Evolutionary conservation across 1,139 yeast genomes (phyloP).

Genomic region (Geotrichum restrictum): DNA sequence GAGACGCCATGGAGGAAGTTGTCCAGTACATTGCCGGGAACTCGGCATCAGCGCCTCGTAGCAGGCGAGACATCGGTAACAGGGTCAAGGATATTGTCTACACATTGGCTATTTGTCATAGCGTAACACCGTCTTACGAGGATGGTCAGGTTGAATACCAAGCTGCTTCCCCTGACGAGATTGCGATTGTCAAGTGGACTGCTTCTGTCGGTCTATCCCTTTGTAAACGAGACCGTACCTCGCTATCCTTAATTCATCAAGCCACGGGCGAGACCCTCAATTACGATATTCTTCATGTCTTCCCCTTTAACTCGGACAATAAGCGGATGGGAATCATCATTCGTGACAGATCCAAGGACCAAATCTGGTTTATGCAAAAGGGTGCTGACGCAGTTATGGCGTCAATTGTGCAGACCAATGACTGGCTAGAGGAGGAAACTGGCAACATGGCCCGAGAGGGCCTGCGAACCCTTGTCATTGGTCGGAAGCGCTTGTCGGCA

Average conservation of each 20-base stretch:
- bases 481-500: conserved; percentile 61
- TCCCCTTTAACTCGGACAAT: conserved; percentile 93
- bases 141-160: conserved; percentile 68
- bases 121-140: conserved; percentile 84
- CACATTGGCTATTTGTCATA: conserved; percentile 88
- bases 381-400: conserved; percentile 98
- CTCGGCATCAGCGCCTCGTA: conserved; percentile 34
- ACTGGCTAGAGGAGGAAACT: conserved; percentile 97
- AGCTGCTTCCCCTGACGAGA: conserved; percentile 98
- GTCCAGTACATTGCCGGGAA: conserved; percentile 54
- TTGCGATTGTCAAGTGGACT: conserved; percentile 92
- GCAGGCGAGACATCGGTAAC: conserved; percentile 63
- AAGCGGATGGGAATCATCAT: conserved; percentile 94
- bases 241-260: conserved; percentile 63
- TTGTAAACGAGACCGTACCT: conserved; percentile 73
- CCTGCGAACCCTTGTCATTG: conserved; percentile 87
- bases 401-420: conserved; percentile 75
- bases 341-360: conserved; percentile 57
- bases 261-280: conserved; percentile 51
- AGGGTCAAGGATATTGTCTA: conserved; percentile 75
- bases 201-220: conserved; percentile 79
- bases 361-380: conserved; percentile 79
- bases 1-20: conserved; percentile 88
- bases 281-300: conserved; percentile 71
- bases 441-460: conserved; percentile 99